Conservation (phyloP, 2,329 filamentous ascomycete species). For the Conoideocrella luteorostrata region DNA sequence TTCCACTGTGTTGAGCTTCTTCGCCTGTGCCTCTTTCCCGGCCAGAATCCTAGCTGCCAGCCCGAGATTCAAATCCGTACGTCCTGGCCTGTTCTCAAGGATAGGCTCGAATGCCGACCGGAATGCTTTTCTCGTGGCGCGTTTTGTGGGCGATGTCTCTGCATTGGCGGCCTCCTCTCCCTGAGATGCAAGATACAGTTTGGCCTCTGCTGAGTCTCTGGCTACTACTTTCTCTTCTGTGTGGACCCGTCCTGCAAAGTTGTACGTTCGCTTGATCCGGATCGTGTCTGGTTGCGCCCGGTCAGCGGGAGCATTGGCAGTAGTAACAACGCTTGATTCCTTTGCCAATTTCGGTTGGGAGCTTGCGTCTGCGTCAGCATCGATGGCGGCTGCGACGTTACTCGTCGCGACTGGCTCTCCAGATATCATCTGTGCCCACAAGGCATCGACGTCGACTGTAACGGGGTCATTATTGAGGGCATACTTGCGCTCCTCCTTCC, state of each 20-base stretch:
- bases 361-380: conserved; percentile 11
- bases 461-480: conserved; percentile 49
- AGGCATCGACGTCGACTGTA: conserved; percentile 63
- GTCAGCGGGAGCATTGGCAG: neutral
- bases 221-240: conserved; percentile 66
- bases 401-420: conserved; percentile 18
- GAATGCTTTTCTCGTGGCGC: conserved; percentile 48
- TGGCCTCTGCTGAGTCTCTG: conserved; percentile 59
- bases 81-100: conserved; percentile 34
- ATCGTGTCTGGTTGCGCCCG: conserved; percentile 35
- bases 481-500: conserved; percentile 51
- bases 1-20: conserved; percentile 64
- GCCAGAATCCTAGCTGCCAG: conserved; percentile 42
- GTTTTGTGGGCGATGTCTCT: conserved; percentile 30
- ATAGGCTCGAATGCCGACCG: conserved; percentile 58
- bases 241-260: conserved; percentile 66
- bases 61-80: conserved; percentile 54
- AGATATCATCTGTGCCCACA: conserved; percentile 62
- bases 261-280: conserved; percentile 65
- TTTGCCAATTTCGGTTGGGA: conserved; percentile 14
- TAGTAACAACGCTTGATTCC: too few relatives aligned
- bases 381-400: conserved; percentile 1
- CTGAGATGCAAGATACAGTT: conserved; percentile 53
- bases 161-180: conserved; percentile 22
- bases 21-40: conserved; percentile 44